Evolutionary conservation across 1,284 basidiomycete species (phyloP).

Genomic region (Cryptococcus neoformans): DNA sequence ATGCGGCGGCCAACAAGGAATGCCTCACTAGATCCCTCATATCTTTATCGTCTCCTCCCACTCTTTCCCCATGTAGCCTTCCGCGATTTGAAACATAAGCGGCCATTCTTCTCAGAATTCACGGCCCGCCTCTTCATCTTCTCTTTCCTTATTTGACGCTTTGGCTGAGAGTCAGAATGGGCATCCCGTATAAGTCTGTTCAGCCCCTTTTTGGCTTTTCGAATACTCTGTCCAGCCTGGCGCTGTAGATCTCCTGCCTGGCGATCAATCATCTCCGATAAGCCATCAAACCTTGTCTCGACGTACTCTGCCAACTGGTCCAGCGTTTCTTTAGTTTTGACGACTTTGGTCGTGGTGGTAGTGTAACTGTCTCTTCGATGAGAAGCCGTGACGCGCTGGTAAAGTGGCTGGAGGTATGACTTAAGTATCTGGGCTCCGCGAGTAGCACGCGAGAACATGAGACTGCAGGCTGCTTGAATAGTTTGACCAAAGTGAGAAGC

Average conservation of each 20-base stretch:
- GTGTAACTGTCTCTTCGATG: background rate
- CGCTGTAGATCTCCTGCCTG: slow-evolving; percentile 15
- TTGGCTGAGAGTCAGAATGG: background rate
- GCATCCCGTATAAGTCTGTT: slow-evolving; percentile 18
- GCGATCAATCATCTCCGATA: slow-evolving; percentile 8
- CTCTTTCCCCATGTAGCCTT: too few relatives aligned
- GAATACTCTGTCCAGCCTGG: slow-evolving; percentile 17
- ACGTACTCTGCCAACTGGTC: slow-evolving; percentile 16
- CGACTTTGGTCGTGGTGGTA: background rate
- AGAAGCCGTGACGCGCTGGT: background rate
- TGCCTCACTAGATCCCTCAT: too few relatives aligned
- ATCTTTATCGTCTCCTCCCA: too few relatives aligned
- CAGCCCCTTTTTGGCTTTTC: slow-evolving; percentile 23
- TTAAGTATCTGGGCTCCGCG: background rate
- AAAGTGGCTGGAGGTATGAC: background rate
- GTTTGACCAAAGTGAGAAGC: background rate
- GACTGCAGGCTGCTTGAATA: background rate
- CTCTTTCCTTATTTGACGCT: slow-evolving; percentile 1
- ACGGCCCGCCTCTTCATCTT: background rate
- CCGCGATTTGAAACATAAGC: too few relatives aligned
- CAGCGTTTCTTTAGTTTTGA: slow-evolving; percentile 6
- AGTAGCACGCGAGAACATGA: background rate
- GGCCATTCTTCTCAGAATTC: too few relatives aligned
- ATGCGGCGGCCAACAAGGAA: too few relatives aligned
- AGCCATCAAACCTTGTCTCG: slow-evolving; percentile 9